Evolutionary conservation across 805 yeast species (phyloP), one percentile per base, ranked within the genome.

Genomic region (Starmerella asiatica): DNA sequence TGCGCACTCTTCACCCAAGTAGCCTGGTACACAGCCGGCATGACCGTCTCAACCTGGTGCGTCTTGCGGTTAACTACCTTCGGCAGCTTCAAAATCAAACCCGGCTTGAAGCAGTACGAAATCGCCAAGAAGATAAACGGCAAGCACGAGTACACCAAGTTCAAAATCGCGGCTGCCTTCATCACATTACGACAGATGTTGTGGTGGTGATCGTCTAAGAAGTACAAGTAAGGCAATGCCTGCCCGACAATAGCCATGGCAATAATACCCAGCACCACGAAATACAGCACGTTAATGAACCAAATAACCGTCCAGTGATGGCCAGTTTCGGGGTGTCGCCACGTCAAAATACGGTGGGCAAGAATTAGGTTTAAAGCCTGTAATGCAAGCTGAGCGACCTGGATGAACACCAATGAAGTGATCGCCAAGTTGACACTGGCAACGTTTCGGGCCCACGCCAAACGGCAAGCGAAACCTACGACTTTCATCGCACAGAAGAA

Each of bases 291-390:
- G 33, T 67, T 53, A 77, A 79, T 71, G 21, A 59, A 37, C 26
- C 44, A 44, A 71, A 76, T 71, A 50, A 79, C 73, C 27, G 62
- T 43, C 40, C 56, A 61, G 32, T 68, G 56, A 17, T 72, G 65
- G 29, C 85, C 86, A 9, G 75, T 68, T 37, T 71, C 75, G 6
- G 88, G 86, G 54, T 79, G 86, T 55, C 77, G 65, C 81, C 84
- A 77, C 5, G 83, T 76, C 58, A 77, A 76, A 18, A 79, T 61
- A 55, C 88, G 69, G 55, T 78, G 85, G 3, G 82, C 82, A 38
- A 79, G 59, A 18, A 77, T 69, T 56, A 77, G 63, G 53, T 75
- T 76, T 51, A 74, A 64, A 3, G 78, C 67, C 24, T 73, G 71
- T 32, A 79, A 54, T 21, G 73, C 53, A n/a, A 76, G 70, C 15